Evolutionary conservation across 1,284 basidiomycete genomes (phyloP), one percentile per base, ranked within the genome.

Genomic region (Sanghuangporus weigelae): DNA sequence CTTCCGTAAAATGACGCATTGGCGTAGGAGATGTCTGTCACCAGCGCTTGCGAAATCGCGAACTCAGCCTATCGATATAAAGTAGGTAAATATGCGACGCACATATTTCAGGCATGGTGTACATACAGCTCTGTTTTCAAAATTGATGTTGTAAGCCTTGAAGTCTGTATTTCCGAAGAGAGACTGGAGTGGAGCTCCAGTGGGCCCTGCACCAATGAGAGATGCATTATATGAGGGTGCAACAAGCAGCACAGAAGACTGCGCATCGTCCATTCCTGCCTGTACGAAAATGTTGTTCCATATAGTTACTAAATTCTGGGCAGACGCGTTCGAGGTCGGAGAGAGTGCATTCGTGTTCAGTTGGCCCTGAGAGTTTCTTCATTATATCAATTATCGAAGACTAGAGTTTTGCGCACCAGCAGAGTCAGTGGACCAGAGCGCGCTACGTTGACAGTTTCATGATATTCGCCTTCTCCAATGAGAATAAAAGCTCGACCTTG

Each of bases 1-100:
- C 85, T 87, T 0, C 83, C 84, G 65, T 89, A 89, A 71, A 88
- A 87, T 0, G 85, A 87, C 10, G 84, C 84, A 63, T 87, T 87
- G 1, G 85, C 79, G 62, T 84, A 82, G 1, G 81, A 83, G 50
- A 86, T 81, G 67, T 84, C 80, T 6, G 80, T 84, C 7, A 81
- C 84, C 5, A 87, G 74, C 0, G 85, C 85, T 71, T 81, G 85
- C 6, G 84, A 80, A 31, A 86, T 84, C 0, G 82, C 72, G 62
- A 80, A 84, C 63, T 85, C 79, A 21, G 82, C 83, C 85, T 85
- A 60, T 36, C 46, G 62, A 21, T 48, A 36, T 50, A 38, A 10
- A 38, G 23, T 14, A 62, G 50, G 16, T 46, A 54, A 26, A 12
- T 53, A 36, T 26, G 23, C 23, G n/a, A 48, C 26, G 57, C 63